Evolutionary conservation across 768 basidiomycete genomes (phyloP).

Genomic region (Amanita polypyramis): DNA sequence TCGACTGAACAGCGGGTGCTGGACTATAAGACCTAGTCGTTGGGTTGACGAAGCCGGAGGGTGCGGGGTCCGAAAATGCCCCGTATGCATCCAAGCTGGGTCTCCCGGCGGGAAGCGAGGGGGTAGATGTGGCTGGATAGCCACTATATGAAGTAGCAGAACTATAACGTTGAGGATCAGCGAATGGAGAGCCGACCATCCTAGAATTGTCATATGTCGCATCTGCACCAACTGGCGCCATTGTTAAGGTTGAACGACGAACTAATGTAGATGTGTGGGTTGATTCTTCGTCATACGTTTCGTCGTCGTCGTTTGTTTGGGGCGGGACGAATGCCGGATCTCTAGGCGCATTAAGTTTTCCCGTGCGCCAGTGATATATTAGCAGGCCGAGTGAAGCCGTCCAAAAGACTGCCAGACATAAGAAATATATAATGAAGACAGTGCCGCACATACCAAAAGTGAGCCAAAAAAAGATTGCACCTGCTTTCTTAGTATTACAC

Average conservation of each 20-base stretch:
- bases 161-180: slow-evolving; percentile 42
- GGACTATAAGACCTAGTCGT: slow-evolving; percentile 26
- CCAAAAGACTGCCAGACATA: slow-evolving; percentile 54
- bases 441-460: slow-evolving; percentile 46
- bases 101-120: slow-evolving; percentile 24
- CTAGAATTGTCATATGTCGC: slow-evolving; percentile 20
- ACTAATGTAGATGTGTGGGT: slow-evolving; percentile 39
- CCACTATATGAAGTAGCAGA: slow-evolving; percentile 20
- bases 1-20: slow-evolving; percentile 18
- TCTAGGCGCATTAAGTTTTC: slow-evolving; percentile 45
- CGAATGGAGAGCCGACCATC: slow-evolving; percentile 36
- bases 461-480: slow-evolving; percentile 83
- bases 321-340: slow-evolving; percentile 76
- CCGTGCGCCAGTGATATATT: slow-evolving; percentile 69
- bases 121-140: slow-evolving; percentile 14
- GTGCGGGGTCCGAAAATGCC: slow-evolving; percentile 83
- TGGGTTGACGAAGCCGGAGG: slow-evolving; percentile 46
- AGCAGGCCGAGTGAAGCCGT: slow-evolving; percentile 53
- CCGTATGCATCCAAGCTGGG: slow-evolving; percentile 84
- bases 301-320: slow-evolving; percentile 31
- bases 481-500: slow-evolving; percentile 92
- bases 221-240: slow-evolving; percentile 15
- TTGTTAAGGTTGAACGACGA: slow-evolving; percentile 11
- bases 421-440: neutral
- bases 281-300: slow-evolving; percentile 43